A percentile compares a stretch with the other conserved stretches of the same genome.
Conservation (phyloP, 2,329 filamentous ascomycete species). For the Sarocladiaceae sp. region DNA sequence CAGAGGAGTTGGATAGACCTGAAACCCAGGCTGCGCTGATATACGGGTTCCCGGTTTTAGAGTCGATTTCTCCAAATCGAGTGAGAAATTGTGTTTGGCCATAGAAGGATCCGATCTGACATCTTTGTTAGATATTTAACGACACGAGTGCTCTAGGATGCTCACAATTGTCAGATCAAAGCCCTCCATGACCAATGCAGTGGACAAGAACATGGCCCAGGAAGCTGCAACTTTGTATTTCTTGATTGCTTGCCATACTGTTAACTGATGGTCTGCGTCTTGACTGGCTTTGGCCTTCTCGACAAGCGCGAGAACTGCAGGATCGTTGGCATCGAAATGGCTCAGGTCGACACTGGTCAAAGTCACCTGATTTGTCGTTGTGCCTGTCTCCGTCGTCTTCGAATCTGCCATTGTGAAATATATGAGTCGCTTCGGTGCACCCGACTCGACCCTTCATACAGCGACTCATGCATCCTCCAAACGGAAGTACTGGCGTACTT, state of each 20-base stretch:
- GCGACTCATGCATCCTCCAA: too few species aligned
- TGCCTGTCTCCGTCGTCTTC: not conserved
- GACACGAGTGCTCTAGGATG: not conserved
- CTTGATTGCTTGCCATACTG: not conserved
- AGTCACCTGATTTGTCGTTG: not conserved
- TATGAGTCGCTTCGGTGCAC: too few species aligned
- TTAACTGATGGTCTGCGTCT: not conserved
- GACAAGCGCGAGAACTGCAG: not conserved
- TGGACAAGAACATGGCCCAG: slow-evolving; percentile 3
- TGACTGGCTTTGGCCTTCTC: not conserved
- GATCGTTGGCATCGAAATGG: slow-evolving; percentile 2
- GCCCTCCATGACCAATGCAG: slow-evolving; percentile 3
- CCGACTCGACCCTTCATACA: too few species aligned
- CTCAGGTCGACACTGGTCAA: not conserved
- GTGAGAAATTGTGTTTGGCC: slow-evolving; percentile 2
- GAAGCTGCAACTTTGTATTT: slow-evolving; percentile 1
- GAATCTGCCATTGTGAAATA: not conserved
- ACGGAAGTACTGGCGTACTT: too few species aligned
- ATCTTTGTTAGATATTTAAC: not conserved
- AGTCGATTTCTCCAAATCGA: not conserved
- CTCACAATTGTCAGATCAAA: not conserved
- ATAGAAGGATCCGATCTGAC: slow-evolving; percentile 1
- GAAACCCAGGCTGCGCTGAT: slow-evolving; percentile 3
- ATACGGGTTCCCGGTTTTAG: not conserved
- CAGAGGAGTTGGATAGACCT: slow-evolving; percentile 2